Evolutionary conservation across 1,284 basidiomycete genomes (phyloP).

Genomic region (Trichosporon sp.): DNA sequence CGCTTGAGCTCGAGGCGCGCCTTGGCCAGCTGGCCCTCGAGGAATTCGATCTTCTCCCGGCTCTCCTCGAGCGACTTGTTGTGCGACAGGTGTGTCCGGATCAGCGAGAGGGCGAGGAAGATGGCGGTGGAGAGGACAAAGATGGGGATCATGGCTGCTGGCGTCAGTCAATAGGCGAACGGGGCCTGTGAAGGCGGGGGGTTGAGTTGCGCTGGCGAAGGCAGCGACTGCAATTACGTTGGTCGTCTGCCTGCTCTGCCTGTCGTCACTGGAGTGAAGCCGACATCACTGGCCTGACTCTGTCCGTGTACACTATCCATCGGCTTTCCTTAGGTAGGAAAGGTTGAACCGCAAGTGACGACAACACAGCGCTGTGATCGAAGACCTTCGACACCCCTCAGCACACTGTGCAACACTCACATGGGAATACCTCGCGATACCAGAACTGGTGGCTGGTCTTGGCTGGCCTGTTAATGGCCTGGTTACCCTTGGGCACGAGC

Average conservation of each 20-base stretch:
- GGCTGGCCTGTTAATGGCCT: background rate
- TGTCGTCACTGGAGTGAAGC: too few species aligned
- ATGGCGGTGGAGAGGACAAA: slow-evolving; percentile 44
- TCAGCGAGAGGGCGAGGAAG: slow-evolving; percentile 41
- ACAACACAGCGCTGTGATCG: too few species aligned
- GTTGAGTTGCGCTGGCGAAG: too few species aligned
- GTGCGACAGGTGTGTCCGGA: slow-evolving; percentile 40
- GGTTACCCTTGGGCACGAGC: slow-evolving; percentile 8
- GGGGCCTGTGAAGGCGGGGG: too few species aligned
- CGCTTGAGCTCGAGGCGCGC: slow-evolving; percentile 27
- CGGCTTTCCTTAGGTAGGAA: too few species aligned
- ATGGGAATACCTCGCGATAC: slow-evolving; percentile 42
- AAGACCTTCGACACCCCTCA: background rate
- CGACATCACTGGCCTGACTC: too few species aligned
- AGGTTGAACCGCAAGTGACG: too few species aligned
- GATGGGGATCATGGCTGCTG: slow-evolving; percentile 46
- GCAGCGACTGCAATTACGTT: too few species aligned
- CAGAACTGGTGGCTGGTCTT: slow-evolving; percentile 29
- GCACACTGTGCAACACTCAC: slow-evolving; percentile 20
- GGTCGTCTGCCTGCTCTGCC: too few species aligned
- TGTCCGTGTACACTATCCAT: too few species aligned
- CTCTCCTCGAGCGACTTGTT: slow-evolving; percentile 37
- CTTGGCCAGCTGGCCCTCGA: slow-evolving; percentile 37
- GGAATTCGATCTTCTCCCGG: slow-evolving; percentile 31
- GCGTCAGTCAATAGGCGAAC: slow-evolving; percentile 3